These are phyloP conservation scores for Hypomontagnella submonticulosa DNA, from an alignment of 495 filamentous ascomycete genomes.

Conservation along the genomic window DNA sequence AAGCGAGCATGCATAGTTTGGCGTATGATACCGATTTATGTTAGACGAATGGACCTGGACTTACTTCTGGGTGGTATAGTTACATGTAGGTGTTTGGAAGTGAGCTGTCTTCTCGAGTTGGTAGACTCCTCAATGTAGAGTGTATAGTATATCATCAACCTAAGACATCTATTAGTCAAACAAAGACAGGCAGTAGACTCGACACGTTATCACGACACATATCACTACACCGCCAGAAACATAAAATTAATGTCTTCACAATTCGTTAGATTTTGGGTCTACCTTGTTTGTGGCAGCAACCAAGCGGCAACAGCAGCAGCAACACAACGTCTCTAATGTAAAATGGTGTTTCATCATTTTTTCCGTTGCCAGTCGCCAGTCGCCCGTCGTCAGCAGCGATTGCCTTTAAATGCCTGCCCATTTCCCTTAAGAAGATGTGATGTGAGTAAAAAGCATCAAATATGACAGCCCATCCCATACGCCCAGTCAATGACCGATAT, in stretches of 20 bases:
- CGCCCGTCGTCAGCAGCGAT: slow-evolving; percentile 42
- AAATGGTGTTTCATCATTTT: slow-evolving; percentile 30
- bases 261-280: slow-evolving; percentile 50
- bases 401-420: slow-evolving; percentile 34
- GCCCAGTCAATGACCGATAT: slow-evolving; percentile 51
- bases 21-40: too few relatives aligned
- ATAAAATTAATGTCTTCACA: slow-evolving; percentile 43
- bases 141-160: too few relatives aligned
- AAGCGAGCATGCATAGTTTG: too few relatives aligned
- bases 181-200: too few relatives aligned
- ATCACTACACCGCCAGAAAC: slow-evolving; percentile 10
- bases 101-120: too few relatives aligned
- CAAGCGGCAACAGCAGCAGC: slow-evolving; percentile 42
- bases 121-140: too few relatives aligned
- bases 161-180: too few relatives aligned
- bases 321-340: slow-evolving; percentile 43
- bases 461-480: slow-evolving; percentile 50
- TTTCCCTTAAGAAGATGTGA: slow-evolving; percentile 36
- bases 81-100: too few relatives aligned
- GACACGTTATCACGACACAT: too few relatives aligned
- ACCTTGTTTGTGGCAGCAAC: slow-evolving; percentile 46
- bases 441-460: slow-evolving; percentile 48
- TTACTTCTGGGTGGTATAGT: too few relatives aligned
- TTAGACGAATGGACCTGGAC: too few relatives aligned
- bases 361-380: slow-evolving; percentile 30